These are phyloP conservation scores for Coemansia sp. DNA, from an alignment of 192 early-diverging fungal species.

Conservation along the genomic window DNA sequence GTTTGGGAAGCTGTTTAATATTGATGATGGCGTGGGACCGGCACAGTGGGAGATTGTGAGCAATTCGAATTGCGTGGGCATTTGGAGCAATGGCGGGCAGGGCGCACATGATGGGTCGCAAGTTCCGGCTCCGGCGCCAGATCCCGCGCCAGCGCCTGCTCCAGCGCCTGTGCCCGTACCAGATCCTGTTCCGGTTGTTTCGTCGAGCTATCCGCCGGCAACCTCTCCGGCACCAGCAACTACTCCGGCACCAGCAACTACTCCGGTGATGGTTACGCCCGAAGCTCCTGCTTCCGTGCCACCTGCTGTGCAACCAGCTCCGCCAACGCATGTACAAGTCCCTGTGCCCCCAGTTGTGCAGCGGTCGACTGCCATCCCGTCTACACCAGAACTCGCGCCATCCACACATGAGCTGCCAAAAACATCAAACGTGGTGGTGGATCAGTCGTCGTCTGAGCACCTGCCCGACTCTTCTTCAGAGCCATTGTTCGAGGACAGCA, in stretches of 20 bases:
- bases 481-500: neutral
- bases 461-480: neutral
- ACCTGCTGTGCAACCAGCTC: neutral
- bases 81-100: constrained; percentile 26
- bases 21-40: constrained; percentile 47
- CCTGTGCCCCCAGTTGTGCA: neutral
- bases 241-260: neutral
- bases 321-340: neutral
- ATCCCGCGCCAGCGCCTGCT: neutral
- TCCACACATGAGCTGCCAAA: neutral
- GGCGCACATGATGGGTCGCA: constrained; percentile 10
- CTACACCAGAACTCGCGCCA: neutral
- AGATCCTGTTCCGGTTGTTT: neutral
- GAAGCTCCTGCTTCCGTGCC: neutral
- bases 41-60: constrained; percentile 49
- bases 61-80: constrained; percentile 46
- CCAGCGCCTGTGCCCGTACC: neutral
- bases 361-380: neutral
- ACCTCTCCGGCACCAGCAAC: neutral
- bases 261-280: neutral
- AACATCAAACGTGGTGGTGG: neutral
- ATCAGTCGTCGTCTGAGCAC: neutral
- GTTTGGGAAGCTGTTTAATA: constrained; percentile 53
- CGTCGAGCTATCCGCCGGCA: neutral
- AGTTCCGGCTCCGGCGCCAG: constrained; percentile 7